These are phyloP conservation scores for Botrytis pseudocinerea DNA, from an alignment of 2,329 filamentous ascomycete genomes.

Conservation along the genomic window DNA sequence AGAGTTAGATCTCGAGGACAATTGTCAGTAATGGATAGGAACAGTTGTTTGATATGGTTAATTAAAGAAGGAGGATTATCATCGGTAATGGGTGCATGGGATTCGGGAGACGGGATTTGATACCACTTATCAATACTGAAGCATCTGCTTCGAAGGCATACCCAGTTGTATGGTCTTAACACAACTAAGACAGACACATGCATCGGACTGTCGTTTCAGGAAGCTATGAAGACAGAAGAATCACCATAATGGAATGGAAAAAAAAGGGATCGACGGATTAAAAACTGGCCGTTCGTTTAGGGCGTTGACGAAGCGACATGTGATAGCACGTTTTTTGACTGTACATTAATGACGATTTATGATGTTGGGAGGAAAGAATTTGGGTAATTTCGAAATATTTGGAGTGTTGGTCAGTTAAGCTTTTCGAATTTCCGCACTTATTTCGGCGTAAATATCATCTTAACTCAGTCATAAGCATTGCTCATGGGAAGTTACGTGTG, in stretches of 20 bases:
- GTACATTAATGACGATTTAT: neutral
- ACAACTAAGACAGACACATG: neutral
- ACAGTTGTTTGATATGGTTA: neutral
- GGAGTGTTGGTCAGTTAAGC: neutral
- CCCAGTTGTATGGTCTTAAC: neutral
- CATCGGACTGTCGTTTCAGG: constrained; percentile 15
- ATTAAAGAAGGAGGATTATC: neutral
- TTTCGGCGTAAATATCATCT: neutral
- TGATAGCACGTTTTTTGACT: neutral
- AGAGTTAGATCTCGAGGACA: neutral
- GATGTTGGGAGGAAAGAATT: neutral
- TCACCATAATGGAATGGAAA: neutral
- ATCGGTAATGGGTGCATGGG: neutral
- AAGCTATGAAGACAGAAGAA: neutral
- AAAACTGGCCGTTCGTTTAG: neutral
- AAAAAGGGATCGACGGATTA: neutral
- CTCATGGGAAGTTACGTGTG: neutral
- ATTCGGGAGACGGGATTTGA: neutral
- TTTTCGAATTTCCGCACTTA: neutral
- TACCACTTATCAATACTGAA: neutral
- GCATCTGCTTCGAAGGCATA: neutral
- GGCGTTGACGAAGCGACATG: neutral
- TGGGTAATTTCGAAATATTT: neutral
- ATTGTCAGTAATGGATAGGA: neutral
- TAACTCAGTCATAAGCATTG: neutral